A percentile compares a stretch with the other conserved stretches of the same genome.
These are phyloP conservation scores for Corinectria fuckeliana DNA, from an alignment of 2,329 filamentous ascomycete genomes.

Conservation along the genomic window DNA sequence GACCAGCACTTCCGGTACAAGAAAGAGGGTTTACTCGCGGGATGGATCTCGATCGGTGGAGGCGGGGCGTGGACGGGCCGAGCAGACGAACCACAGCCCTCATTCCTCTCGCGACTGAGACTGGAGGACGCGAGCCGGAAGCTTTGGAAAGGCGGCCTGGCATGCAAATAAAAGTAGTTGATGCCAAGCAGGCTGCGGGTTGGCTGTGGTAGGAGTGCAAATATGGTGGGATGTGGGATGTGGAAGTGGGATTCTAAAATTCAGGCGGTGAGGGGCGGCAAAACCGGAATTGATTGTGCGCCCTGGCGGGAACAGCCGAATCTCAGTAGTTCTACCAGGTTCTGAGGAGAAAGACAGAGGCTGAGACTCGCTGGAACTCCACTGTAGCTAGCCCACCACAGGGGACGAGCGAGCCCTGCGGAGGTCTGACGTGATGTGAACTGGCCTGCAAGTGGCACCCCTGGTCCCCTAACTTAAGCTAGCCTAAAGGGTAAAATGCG, in stretches of 20 bases:
- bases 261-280: slow-evolving; percentile 41
- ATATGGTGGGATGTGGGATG: slow-evolving; percentile 27
- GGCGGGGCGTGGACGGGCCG: slow-evolving; percentile 29
- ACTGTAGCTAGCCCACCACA: too few species aligned
- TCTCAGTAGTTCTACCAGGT: too few species aligned
- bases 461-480: background rate
- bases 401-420: too few species aligned
- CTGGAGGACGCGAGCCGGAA: background rate
- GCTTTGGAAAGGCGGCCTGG: background rate
- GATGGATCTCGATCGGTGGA: slow-evolving; percentile 29
- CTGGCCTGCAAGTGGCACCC: too few species aligned
- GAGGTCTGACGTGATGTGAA: too few species aligned
- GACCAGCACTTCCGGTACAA: slow-evolving; percentile 3
- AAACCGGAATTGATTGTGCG: slow-evolving; percentile 24
- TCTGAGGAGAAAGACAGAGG: too few species aligned
- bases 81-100: slow-evolving; percentile 36
- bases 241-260: slow-evolving; percentile 32
- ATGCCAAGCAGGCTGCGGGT: background rate
- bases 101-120: slow-evolving; percentile 32
- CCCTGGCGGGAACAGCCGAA: background rate
- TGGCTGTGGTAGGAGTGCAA: slow-evolving; percentile 10
- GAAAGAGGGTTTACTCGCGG: slow-evolving; percentile 20
- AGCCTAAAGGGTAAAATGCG: background rate
- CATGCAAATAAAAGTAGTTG: slow-evolving; percentile 1
- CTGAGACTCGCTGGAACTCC: too few species aligned